Evolutionary conservation across 2,329 filamentous ascomycete genomes (phyloP).

Genomic region (Clonostachys solani): DNA sequence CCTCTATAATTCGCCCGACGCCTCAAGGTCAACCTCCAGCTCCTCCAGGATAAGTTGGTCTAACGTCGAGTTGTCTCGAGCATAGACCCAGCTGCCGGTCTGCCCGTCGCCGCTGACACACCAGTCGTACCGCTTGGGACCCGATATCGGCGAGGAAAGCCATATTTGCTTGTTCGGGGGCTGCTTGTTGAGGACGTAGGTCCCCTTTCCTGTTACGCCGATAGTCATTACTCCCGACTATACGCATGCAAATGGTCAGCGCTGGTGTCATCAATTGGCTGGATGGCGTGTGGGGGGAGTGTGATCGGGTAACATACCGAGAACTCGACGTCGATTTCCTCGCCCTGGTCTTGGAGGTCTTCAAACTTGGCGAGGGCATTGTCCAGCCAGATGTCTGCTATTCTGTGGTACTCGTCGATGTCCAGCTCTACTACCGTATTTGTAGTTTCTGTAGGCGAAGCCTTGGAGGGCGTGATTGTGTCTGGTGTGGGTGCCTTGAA

Average conservation of each 20-base stretch:
- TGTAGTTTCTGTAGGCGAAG: conserved; percentile 13
- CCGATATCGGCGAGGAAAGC: conserved; percentile 86
- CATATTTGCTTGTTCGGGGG: conserved; percentile 97
- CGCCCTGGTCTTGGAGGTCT: conserved; percentile 64
- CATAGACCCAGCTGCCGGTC: conserved; percentile 79
- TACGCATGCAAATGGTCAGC: conserved; percentile 8
- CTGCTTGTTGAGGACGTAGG: conserved; percentile 97
- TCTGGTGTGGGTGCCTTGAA: conserved; percentile 54
- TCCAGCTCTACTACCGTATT: conserved; percentile 59
- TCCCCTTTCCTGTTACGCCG: conserved; percentile 64
- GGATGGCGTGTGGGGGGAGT: not conserved
- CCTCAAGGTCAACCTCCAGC: conserved; percentile 61
- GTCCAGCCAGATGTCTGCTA: conserved; percentile 72
- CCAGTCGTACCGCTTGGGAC: conserved; percentile 94
- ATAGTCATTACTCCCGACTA: conserved; percentile 86
- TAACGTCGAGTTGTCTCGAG: conserved; percentile 76
- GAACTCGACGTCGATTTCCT: conserved; percentile 85
- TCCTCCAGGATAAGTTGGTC: conserved; percentile 71
- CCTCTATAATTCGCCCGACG: conserved; percentile 15
- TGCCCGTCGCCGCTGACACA: conserved; percentile 69
- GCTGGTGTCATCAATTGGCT: not conserved
- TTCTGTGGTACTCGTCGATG: conserved; percentile 69
- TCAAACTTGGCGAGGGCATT: conserved; percentile 58
- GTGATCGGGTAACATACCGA: conserved; percentile 53
- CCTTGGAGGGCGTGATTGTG: conserved; percentile 42